Evolutionary conservation across 2,329 filamentous ascomycete genomes (phyloP).

Genomic region (Karstenula rhodostoma): DNA sequence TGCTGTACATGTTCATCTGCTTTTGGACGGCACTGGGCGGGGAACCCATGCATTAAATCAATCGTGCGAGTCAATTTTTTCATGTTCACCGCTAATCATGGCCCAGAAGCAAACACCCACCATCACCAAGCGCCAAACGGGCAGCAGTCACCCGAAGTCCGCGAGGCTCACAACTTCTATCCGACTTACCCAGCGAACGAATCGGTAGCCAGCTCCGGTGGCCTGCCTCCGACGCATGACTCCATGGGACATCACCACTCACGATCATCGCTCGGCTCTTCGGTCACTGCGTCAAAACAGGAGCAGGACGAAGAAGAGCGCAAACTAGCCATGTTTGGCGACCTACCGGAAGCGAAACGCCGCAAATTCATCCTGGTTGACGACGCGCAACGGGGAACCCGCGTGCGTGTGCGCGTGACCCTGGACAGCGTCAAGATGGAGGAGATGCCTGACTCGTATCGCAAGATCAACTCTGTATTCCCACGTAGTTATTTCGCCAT

Average conservation of each 20-base stretch:
- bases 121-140: constrained; percentile 70
- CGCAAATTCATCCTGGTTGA: constrained; percentile 97
- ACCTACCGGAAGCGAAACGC: constrained; percentile 87
- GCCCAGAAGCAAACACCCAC: constrained; percentile 69
- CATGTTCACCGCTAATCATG: constrained; percentile 63
- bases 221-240: constrained; percentile 72
- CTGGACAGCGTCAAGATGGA: constrained; percentile 94
- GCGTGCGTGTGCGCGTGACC: constrained; percentile 88
- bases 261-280: constrained; percentile 51
- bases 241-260: constrained; percentile 60
- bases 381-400: constrained; percentile 76
- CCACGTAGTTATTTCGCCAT: constrained; percentile 91
- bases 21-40: constrained; percentile 32
- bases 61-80: constrained; percentile 53
- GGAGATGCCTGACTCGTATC: constrained; percentile 95
- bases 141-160: constrained; percentile 68
- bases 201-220: constrained; percentile 59
- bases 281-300: constrained; percentile 56
- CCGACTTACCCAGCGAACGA: constrained; percentile 69
- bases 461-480: constrained; percentile 87
- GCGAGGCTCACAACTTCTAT: constrained; percentile 80
- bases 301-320: constrained; percentile 65
- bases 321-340: constrained; percentile 80
- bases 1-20: constrained; percentile 32
- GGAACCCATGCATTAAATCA: constrained; percentile 32